These are phyloP conservation scores for Globisporangium camurandrum DNA, from an alignment of 352 stramenopile species.

Conservation along the genomic window DNA sequence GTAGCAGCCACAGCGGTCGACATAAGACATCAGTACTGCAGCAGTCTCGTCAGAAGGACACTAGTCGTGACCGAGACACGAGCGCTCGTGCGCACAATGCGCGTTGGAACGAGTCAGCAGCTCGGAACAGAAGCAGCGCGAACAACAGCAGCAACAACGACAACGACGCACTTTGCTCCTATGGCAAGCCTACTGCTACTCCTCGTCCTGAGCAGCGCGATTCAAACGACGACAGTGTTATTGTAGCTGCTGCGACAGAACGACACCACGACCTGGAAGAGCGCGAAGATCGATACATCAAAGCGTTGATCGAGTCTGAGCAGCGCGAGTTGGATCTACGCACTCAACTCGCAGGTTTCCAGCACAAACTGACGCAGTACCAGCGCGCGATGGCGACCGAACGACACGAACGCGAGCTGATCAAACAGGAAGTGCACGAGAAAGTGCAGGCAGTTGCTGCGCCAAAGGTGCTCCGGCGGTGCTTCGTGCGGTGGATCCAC, in stretches of 20 bases:
- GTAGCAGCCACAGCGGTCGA: too few species aligned
- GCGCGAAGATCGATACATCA: constrained; percentile 68
- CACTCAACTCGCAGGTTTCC: constrained; percentile 34
- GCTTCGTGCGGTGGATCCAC: constrained; percentile 53
- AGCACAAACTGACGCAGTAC: constrained; percentile 35
- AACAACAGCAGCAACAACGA: neutral
- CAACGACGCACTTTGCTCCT: neutral
- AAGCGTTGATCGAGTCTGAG: constrained; percentile 68
- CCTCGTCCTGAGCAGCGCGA: neutral
- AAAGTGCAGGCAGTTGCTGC: constrained; percentile 31
- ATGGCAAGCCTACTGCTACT: neutral
- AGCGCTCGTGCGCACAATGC: neutral
- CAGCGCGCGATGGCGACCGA: constrained; percentile 34
- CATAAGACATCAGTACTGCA: too few species aligned
- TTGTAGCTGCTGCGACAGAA: neutral
- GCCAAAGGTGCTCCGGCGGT: constrained; percentile 46
- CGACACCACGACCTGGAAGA: constrained; percentile 49
- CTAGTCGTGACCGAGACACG: too few species aligned
- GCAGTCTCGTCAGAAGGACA: too few species aligned
- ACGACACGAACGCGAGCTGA: constrained; percentile 31
- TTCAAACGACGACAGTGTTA: too few species aligned
- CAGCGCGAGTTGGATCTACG: constrained; percentile 63
- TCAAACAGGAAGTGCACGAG: constrained; percentile 46
- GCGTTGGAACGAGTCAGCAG: neutral
- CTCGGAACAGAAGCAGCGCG: neutral